A percentile compares a stretch with the other conserved stretches of the same genome.
These are phyloP conservation scores for Ormosia semicastrata DNA, from an alignment of 306 rosid species.

Conservation along the genomic window DNA sequence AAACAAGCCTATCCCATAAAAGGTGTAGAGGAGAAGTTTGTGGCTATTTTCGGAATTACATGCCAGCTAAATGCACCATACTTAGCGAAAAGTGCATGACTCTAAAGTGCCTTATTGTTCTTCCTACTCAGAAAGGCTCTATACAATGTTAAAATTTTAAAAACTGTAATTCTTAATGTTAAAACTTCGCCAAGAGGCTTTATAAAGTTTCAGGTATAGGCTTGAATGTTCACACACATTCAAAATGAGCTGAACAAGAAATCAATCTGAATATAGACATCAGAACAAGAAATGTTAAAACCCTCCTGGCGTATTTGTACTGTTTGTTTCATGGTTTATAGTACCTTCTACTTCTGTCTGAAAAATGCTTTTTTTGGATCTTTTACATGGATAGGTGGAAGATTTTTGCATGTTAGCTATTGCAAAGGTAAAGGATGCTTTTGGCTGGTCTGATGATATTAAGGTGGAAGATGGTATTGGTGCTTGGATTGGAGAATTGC, in stretches of 20 bases:
- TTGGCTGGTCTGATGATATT: conserved; percentile 71
- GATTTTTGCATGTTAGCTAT: conserved; percentile 57
- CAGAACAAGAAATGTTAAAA: neutral
- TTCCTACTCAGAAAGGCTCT: too few species aligned
- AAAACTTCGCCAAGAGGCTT: neutral
- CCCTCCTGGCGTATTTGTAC: neutral
- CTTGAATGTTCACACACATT: neutral
- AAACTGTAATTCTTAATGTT: neutral
- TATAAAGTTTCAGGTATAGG: neutral
- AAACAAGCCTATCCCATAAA: neutral
- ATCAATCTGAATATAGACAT: neutral
- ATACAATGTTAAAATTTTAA: too few species aligned
- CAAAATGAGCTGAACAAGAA: conserved; percentile 2
- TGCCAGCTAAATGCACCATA: neutral
- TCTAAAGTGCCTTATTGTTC: too few species aligned
- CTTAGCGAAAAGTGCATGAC: neutral
- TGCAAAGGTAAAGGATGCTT: conserved; percentile 59
- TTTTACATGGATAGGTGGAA: conserved; percentile 59
- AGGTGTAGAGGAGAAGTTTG: neutral
- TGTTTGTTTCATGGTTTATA: neutral
- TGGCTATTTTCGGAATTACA: neutral
- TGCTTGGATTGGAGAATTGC: conserved; percentile 77
- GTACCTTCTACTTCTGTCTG: conserved; percentile 14
- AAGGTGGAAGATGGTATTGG: conserved; percentile 57
- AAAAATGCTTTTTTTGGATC: conserved; percentile 22